phyloP scores from a whole-genome alignment of 2,329 filamentous ascomycete species.

The Plenodomus tracheiphilus region DNA sequence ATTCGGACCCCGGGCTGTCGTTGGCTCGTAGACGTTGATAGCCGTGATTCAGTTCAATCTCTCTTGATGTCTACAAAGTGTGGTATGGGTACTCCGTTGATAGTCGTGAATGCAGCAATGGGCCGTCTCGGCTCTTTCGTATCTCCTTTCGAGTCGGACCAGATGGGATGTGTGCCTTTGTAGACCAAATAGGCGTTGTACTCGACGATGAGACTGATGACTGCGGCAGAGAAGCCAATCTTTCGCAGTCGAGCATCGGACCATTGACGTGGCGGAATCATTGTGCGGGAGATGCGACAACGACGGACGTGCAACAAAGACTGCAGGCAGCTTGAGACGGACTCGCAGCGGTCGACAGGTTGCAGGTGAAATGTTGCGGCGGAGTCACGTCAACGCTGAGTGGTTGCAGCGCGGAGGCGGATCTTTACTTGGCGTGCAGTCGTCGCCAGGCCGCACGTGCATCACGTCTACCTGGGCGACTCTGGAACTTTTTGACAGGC shows the following conservation, averaged over 20 bases:
- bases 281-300: conserved; percentile 1
- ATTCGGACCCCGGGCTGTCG: not conserved
- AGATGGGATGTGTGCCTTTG: conserved; percentile 33
- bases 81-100: conserved; percentile 37
- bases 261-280: conserved; percentile 11
- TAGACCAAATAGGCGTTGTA: conserved; percentile 25
- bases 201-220: conserved; percentile 23
- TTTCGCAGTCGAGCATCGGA: not conserved
- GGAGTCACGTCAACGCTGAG: conserved; percentile 22
- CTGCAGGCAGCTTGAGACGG: not conserved
- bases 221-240: conserved; percentile 16
- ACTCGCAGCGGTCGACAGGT: conserved; percentile 2
- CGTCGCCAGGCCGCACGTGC: too few species aligned
- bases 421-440: too few species aligned
- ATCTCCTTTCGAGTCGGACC: not conserved
- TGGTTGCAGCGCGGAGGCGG: conserved; percentile 20
- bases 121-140: conserved; percentile 8
- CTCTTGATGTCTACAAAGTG: not conserved
- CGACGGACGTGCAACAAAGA: not conserved
- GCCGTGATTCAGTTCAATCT: not conserved
- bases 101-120: conserved; percentile 27
- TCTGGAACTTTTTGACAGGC: not conserved
- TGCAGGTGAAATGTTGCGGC: conserved; percentile 12
- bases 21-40: not conserved
- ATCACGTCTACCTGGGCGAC: too few species aligned